These are phyloP conservation scores for Limonomyces culmigenus DNA, from an alignment of 1,284 basidiomycete species.

Conservation along the genomic window DNA sequence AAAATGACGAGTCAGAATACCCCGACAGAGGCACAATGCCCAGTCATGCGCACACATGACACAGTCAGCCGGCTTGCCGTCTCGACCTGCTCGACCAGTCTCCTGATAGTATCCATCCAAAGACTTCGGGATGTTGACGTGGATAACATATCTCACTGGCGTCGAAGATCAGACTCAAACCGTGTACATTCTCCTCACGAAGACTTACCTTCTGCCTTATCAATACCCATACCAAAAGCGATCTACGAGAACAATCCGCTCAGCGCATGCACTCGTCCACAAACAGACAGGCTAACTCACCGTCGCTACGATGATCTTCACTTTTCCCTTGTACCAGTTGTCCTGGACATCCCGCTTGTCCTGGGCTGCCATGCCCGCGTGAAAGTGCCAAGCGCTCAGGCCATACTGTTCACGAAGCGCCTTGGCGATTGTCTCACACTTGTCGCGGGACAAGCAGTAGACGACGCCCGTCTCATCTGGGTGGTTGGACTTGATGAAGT, in stretches of 20 bases:
- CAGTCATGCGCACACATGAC: constrained; percentile 37
- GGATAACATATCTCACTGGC: constrained; percentile 64
- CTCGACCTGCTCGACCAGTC: constrained; percentile 72
- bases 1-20: not conserved
- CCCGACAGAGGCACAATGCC: not conserved
- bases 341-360: constrained; percentile 54
- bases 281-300: constrained; percentile 20
- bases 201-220: constrained; percentile 60
- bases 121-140: constrained; percentile 51
- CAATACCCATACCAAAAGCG: constrained; percentile 97
- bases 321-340: constrained; percentile 62
- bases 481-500: constrained; percentile 51
- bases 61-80: constrained; percentile 49
- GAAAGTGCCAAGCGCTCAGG: constrained; percentile 69
- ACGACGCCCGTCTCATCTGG: constrained; percentile 66
- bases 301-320: constrained; percentile 85
- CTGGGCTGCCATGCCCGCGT: constrained; percentile 57
- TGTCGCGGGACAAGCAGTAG: constrained; percentile 61
- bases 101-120: constrained; percentile 76
- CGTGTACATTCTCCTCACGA: not conserved
- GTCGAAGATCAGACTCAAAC: constrained; percentile 1
- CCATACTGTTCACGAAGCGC: constrained; percentile 37
- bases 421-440: constrained; percentile 70
- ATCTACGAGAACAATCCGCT: constrained; percentile 16
- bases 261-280: constrained; percentile 1